Base-by-base conservation (phyloP, 2,329 filamentous ascomycete genomes). In the Aspergillus felis region DNA sequence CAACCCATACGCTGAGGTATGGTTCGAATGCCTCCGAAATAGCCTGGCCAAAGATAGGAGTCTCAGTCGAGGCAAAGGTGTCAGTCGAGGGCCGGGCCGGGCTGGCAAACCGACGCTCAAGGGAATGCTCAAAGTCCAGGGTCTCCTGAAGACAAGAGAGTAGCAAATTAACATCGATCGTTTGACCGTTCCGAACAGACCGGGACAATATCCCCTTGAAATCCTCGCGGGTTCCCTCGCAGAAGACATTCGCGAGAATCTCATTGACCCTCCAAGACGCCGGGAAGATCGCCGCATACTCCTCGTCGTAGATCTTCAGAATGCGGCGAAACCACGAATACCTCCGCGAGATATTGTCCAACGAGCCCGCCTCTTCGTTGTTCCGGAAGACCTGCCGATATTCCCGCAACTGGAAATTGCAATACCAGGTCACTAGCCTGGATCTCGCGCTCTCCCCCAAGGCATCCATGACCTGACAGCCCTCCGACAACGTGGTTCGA, bases 21-120 rank as follows among this genome's bases (percentile, higher is more conserved):
- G 94, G 94, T 75, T 97, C 94, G 69, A 99, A 99, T 0, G 94
- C 94, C 61, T 95, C 91, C 0, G 94, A 97, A 59, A 99, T 96
- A 3, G 91, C 88, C 56, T 96, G 91, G 55, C 90, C 89, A 72
- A 97, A 97, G 55, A 85, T 87, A 22, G 90, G 87, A 0, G 86
- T 79, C 64, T 87, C 87, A 53, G 92, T 90, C 1, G 91, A 95
- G 60, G 86, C 88, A 29, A 96, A 84, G 0, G 93, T 97, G 71
- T 99, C 94, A 56, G 95, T 92, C 46, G 93, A 97, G 17, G 87
- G 87, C 57, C 87, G 82, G 12, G 91, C 85, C 41, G 73, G 67
- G 60, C 80, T 87, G 1, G 88, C 84, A 71, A 97, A 97, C 9
- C 89, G 87, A 61, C 86, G 86, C 74, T 99, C 94, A 12, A 99